Evolutionary conservation across 2,329 filamentous ascomycete species (phyloP), one percentile per base, ranked within the genome.

Genomic region (Stemphylium lycopersici): DNA sequence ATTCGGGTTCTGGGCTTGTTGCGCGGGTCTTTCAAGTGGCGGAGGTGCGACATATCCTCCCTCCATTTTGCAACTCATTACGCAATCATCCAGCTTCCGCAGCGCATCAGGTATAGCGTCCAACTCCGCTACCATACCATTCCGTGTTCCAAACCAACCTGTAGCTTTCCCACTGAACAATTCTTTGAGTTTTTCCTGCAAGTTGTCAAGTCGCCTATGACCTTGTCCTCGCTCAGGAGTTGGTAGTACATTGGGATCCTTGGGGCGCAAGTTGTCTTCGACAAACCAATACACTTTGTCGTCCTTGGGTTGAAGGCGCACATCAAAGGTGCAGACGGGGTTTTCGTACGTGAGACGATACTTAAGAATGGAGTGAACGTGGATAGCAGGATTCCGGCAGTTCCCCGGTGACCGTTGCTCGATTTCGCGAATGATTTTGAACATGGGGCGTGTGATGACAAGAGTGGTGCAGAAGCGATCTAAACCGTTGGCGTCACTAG

Each of bases 361-460:
- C 43, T 68, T 70, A 29, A 72, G 66, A 6, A 75, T 52, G 12
- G 64, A 58, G 37, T 75, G 74, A 5, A 69, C 48, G 36, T 76
- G 73, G 4, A 79, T 56, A 4, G 64, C 59, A 2, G 73, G 73
- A 22, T 72, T 69, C 22, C 55, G 51, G 13, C 59, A 20, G 33
- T 68, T 69, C 6, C 58, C 65, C 6, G 63, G 55, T 5, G 47
- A 87, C 1, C 76, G 73, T 15, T 76, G 75, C 61, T 90, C 86
- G 18, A 93, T 80, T 32, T 77, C 76, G 56, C 86, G 81, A 2
- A 93, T 75, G 1, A 81, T 83, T 42, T 79, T 80, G 15, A 91
- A 77, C n/a, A 91, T 75, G 0, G 88, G 86, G 4, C 91, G 80
- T 6, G 89, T 73, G 79, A 83, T 63, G 65, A 81, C 64, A 10